Percentiles rank a stretch among this genome's conserved stretches.
Conservation (phyloP, 1,139 yeast species). For the Blastobotrys elegans region DNA sequence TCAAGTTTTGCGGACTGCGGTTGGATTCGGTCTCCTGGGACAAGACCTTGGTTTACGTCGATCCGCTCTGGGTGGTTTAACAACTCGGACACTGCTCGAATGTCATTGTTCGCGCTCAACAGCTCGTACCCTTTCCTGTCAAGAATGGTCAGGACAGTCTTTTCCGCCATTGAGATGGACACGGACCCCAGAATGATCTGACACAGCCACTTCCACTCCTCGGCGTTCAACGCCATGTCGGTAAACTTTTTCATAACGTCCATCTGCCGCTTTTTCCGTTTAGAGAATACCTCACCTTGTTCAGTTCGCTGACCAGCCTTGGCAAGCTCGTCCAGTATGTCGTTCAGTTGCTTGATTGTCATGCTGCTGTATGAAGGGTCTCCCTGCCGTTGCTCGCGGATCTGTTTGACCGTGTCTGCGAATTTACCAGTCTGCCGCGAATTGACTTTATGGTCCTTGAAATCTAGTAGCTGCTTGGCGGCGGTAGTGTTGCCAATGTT, state of each 20-base stretch:
- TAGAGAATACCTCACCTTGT: background rate
- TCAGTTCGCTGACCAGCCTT: constrained; percentile 12
- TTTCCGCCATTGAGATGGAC: constrained; percentile 53
- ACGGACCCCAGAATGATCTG: constrained; percentile 53
- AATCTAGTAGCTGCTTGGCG: constrained; percentile 39
- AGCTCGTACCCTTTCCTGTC: background rate
- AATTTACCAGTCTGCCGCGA: constrained; percentile 37
- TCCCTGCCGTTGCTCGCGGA: constrained; percentile 39
- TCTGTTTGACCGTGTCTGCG: constrained; percentile 37
- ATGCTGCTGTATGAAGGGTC: constrained; percentile 33
- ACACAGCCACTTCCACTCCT: constrained; percentile 66
- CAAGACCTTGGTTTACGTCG: background rate
- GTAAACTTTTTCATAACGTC: constrained; percentile 47
- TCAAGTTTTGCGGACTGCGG: background rate
- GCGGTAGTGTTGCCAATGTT: constrained; percentile 42
- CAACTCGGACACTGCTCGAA: background rate
- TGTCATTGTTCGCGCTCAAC: background rate
- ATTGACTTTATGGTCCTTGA: constrained; percentile 23
- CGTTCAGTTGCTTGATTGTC: constrained; percentile 56
- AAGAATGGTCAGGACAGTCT: constrained; percentile 57
- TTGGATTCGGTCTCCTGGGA: background rate
- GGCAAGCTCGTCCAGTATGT: constrained; percentile 47
- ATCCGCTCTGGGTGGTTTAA: background rate
- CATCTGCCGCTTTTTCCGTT: constrained; percentile 24
- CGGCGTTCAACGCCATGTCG: constrained; percentile 47